Base-by-base conservation (phyloP, 345 rosid species). In the Boechera divaricarpa region DNA sequence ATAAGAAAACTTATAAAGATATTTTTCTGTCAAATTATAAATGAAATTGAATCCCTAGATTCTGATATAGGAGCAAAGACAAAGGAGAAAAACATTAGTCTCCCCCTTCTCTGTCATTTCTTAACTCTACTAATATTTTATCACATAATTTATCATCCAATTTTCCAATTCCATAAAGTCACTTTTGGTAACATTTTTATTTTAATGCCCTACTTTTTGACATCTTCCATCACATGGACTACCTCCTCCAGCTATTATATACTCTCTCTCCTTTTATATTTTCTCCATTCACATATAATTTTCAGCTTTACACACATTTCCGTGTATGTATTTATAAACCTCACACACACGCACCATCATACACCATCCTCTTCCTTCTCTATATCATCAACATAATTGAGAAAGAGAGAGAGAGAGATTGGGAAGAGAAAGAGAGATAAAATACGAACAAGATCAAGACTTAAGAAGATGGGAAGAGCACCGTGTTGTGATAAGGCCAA, bases 401-500 rank as follows among this genome's bases (percentile, higher is more conserved):
- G 55, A 35, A 55, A 61, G 38, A 70, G n/a, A 72, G 10, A 42
- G 1, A 42, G 1, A 55, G 38, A 35, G 38, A 35, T 7, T 0
- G 8, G 7, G 7, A 62, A 67, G 48, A 62, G 55, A 35, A 5
- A 78, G 5, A 69, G 41, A 42, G 2, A 55, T 21, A 31, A 56
- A 38, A 59, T 10, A 56, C 62, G 13, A 69, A 26, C 63, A 48
- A 75, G 41, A 70, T 52, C 72, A 49, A 54, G 26, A 76, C 44
- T 45, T 59, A 41, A 45, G 63, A 72, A 73, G 67, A 91, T 90
- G 97, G 97, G 97, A 64, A 85, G 97, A 88, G 93, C 97, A 75
- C 97, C 95, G 33, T 90, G 97, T 79, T 90, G 95, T 75, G 97
- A 91, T 82, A 90, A 90, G 76, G 89, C 97, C 49, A 90, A 83